phyloP scores from a whole-genome alignment of 2,329 filamentous ascomycete species.

The Dactylonectria macrodidyma region DNA sequence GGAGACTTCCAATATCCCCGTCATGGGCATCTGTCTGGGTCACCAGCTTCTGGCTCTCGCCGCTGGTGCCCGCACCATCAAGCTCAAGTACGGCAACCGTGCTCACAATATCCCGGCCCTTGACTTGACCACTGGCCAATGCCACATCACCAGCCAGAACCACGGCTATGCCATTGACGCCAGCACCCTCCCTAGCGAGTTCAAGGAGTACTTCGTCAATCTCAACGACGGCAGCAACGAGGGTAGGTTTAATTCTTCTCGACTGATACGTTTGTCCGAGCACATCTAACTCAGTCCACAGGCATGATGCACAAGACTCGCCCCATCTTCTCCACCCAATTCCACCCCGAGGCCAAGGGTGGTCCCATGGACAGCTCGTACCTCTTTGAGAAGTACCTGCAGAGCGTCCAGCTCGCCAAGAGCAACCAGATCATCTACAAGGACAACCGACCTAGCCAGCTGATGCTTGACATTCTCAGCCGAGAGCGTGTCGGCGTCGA shows the following conservation, averaged over 20 bases:
- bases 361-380: slow-evolving; percentile 96
- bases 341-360: slow-evolving; percentile 98
- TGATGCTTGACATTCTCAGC: slow-evolving; percentile 90
- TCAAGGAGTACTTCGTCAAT: slow-evolving; percentile 99
- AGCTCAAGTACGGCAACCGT: slow-evolving; percentile 99
- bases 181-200: slow-evolving; percentile 84
- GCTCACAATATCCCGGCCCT: slow-evolving; percentile 98
- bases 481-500: slow-evolving; percentile 96
- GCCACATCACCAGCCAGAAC: slow-evolving; percentile 99
- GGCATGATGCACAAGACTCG: slow-evolving; percentile 92
- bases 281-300: slow-evolving; percentile 38
- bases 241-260: slow-evolving; percentile 62
- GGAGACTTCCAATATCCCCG: slow-evolving; percentile 89
- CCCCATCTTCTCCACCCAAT: slow-evolving; percentile 98
- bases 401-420: slow-evolving; percentile 93
- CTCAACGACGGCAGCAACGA: slow-evolving; percentile 98
- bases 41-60: slow-evolving; percentile 94
- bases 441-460: slow-evolving; percentile 88
- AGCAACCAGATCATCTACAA: slow-evolving; percentile 82
- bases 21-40: slow-evolving; percentile 98
- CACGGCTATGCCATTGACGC: slow-evolving; percentile 97
- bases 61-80: slow-evolving; percentile 86
- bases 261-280: not conserved
- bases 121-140: slow-evolving; percentile 94
- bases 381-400: slow-evolving; percentile 95